Evolutionary conservation across 768 basidiomycete species (phyloP), one percentile per base, ranked within the genome.

Genomic region (Strobilomyces dryophilus): DNA sequence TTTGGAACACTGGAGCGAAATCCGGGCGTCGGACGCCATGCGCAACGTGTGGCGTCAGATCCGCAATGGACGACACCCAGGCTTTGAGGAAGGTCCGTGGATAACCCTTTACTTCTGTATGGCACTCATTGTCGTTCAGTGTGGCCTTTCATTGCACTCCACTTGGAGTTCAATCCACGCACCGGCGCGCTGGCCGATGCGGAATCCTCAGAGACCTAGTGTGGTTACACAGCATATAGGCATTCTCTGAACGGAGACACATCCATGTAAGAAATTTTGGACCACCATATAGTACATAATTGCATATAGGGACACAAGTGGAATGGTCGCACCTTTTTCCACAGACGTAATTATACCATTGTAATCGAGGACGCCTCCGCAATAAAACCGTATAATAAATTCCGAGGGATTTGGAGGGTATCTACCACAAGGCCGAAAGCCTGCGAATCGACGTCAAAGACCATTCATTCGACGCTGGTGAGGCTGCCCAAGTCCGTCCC

Each of bases 41-140:
- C 80, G 79, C 50, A 79, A 78, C 57, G 86, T 94, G 5, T 93
- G 90, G 88, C 79, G 84, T 52, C 89, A 92, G 69, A 92, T 95
- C 39, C 76, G 92, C 51, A 76, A 81, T 45, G 92, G 92, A 41
- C 77, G 88, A 32, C 88, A 92, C 65, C 87, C 89, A 17, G 91
- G 92, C 1, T 93, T 92, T 63, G 92, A 92, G 71, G 89, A 92
- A 78, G 86, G 87, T 86, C 15, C 10, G 73, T 65, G 15, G 9
- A 7, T 3, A 31, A 40, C 5, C 12, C n/a, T 34, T 29, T 32
- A 29, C 20, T 50, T 36, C 8, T 4, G 2, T 39, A 3, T n/a
- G 36, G 36, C n/a, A 8, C 45, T 55, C 49, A 74, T n/a, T 2
- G 41, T 51, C 46, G 37, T 42, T 42, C 39, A 83, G 85, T 87